Evolutionary conservation across 2,329 filamentous ascomycete genomes (phyloP), one percentile per base, ranked within the genome.

Genomic region (Aaosphaeria arxii): DNA sequence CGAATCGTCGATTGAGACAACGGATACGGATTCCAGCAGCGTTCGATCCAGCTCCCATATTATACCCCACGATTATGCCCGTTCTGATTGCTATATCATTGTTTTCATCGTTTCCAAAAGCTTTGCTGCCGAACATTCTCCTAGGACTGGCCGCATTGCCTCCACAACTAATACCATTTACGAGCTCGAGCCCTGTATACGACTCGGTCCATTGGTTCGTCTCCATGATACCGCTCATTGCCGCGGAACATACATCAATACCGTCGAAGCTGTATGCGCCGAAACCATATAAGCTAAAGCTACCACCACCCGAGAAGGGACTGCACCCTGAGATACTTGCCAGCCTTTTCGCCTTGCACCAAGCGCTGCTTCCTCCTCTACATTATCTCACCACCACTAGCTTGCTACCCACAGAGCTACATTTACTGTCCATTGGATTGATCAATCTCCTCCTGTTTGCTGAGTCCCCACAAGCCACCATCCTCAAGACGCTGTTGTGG

Each of bases 11-110:
- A 32, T 58, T 69, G 44, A 58, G 71, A 43, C 71, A 65, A 54
- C 74, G 76, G 43, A 81, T 85, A 59, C 77, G 78, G 38, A 75
- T 96, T 35, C 90, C 91, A 1, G 74, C 83, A 4, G 79, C 82
- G n/a, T 95, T 96, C 70, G 92, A 97, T 63, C 91, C 91, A 3
- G 92, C 92, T 5, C 89, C 91, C 7, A 77, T 96, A n/a, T 71
- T 96, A 48, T 97, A 96, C 65, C 92, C 92, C 13, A 80, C 87
- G 5, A 71, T 85, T 2, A 77, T 96, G 30, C 89, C 91, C 1
- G 72, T 91, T 11, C 77, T 91, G 41, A 86, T 94, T 30, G 85
- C 91, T 1, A 74, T 94, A 4, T 85, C 91, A 7, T 77, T 96
- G 39, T 82, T 85, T 6, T 76, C 79, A 44, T 78, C 81, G 43